These are phyloP conservation scores for Heliosperma pusillum DNA, from an alignment of 148 eudicot genomes.

Conservation along the genomic window DNA sequence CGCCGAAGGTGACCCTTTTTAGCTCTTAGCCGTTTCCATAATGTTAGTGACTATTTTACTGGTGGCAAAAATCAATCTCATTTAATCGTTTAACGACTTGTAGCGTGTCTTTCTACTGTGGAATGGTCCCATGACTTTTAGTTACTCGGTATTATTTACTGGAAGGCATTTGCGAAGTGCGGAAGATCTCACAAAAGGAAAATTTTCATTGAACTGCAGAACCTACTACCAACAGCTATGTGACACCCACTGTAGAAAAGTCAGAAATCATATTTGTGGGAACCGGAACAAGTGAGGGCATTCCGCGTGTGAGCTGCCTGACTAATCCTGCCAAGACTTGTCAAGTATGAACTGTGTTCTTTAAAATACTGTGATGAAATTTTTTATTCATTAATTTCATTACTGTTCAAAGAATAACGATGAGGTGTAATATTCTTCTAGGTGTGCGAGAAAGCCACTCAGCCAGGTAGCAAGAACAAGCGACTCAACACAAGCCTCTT, in stretches of 20 bases:
- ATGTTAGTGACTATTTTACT: no score
- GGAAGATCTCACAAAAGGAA: conserved; percentile 8
- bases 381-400: not conserved
- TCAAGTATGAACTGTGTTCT: conserved; percentile 39
- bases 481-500: conserved; percentile 92
- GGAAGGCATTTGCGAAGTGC: not conserved
- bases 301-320: conserved; percentile 97
- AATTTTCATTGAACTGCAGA: conserved; percentile 33
- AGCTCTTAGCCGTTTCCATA: no score
- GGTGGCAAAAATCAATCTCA: no score
- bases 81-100: no score
- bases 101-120: no score
- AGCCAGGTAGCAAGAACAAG: conserved; percentile 72
- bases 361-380: not conserved
- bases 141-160: not conserved
- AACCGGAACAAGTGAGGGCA: conserved; percentile 99
- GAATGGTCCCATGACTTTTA: no score
- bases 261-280: conserved; percentile 90
- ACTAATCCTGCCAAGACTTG: conserved; percentile 73
- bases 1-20: not conserved
- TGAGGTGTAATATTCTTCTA: conserved; percentile 26
- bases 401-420: conserved; percentile 5
- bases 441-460: conserved; percentile 84
- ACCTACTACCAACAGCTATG: conserved; percentile 33
- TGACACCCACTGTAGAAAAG: conserved; percentile 29